Evolutionary conservation across 2,329 filamentous ascomycete genomes (phyloP), one percentile per base, ranked within the genome.

Genomic region (Trichoderma sp.): DNA sequence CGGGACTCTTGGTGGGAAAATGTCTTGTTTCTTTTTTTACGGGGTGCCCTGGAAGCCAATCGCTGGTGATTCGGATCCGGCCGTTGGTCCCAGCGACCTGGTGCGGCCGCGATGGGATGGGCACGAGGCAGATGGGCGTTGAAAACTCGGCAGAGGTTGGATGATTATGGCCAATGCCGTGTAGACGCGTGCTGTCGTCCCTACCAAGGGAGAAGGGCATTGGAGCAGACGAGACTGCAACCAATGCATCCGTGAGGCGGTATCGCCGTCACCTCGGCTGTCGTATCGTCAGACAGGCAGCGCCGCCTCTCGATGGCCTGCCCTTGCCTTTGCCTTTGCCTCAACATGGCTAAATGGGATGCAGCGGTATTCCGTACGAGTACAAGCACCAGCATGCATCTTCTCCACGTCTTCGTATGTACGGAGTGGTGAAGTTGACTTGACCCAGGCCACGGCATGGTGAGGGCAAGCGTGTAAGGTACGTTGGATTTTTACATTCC

Each of bases 61-160:
- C 38, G 31, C 68, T 59, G 67, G 59, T 24, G 60, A 59, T 59
- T 72, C 56, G 67, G 67, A 60, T 65, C 53, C 45, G 21, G 74
- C 45, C 41, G 50, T 41, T 72, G 59, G 59, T 72, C 59, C 74
- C 74, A 72, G 74, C 31, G 65, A 35, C 67, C 41, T 72, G 74
- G 41, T 62, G 59, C 31, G 33, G 33, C 67, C 41, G 27, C 53
- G 67, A 64, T 33, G 65, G 29, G 45, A 66, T 38, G 33, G 66
- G 41, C n/a, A 41, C 63, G 64, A 50, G 67, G 63, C 50, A 24
- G 29, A 69, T 24, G 14, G 50, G 35, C 21, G 31, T 53, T 14
- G 41, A 45, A 11, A 31, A 29, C 6, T 66, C 21, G 33, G 31
- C 24, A 41, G 53, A 53, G 24, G 72, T 27, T 27, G 53, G 65